phyloP scores from a whole-genome alignment of 1,284 basidiomycete species.

The Hymenochaete sp. region DNA sequence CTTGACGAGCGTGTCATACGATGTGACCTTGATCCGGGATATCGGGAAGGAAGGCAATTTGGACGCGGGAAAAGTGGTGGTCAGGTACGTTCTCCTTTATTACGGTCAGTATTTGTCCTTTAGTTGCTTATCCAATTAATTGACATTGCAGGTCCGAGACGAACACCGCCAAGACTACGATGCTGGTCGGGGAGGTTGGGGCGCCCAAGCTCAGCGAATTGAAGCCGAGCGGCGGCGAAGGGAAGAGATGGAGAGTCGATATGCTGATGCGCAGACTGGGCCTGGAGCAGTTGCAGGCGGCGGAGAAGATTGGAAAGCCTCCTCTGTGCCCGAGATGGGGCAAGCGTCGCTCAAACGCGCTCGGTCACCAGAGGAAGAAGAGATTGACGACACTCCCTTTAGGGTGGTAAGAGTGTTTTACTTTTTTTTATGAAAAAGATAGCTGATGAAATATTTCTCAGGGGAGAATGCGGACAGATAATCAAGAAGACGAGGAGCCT shows the following conservation, averaged over 20 bases:
- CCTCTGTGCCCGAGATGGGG: constrained; percentile 26
- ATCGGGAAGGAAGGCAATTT: constrained; percentile 95
- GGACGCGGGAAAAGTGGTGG: constrained; percentile 96
- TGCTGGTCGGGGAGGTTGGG: constrained; percentile 94
- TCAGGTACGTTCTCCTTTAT: constrained; percentile 45
- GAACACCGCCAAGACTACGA: constrained; percentile 98
- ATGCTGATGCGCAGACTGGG: constrained; percentile 75
- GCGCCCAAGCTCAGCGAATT: constrained; percentile 72
- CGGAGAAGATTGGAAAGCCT: constrained; percentile 76
- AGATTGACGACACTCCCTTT: too few relatives aligned
- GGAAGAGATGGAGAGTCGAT: constrained; percentile 73
- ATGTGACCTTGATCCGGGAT: constrained; percentile 97
- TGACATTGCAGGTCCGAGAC: constrained; percentile 57
- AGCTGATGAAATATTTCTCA: too few relatives aligned
- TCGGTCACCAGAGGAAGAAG: constrained; percentile 62
- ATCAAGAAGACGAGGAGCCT: constrained; percentile 49
- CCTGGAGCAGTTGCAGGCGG: constrained; percentile 77
- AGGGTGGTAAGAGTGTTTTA: too few relatives aligned
- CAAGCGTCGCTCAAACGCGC: constrained; percentile 47
- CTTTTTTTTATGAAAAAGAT: too few relatives aligned
- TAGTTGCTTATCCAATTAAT: background rate
- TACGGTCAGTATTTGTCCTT: background rate
- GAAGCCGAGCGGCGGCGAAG: constrained; percentile 74
- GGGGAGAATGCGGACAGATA: constrained; percentile 55
- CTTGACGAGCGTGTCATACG: constrained; percentile 99